These are phyloP conservation scores for Murraya paniculata DNA, from an alignment of 345 rosid genomes.

Conservation along the genomic window DNA sequence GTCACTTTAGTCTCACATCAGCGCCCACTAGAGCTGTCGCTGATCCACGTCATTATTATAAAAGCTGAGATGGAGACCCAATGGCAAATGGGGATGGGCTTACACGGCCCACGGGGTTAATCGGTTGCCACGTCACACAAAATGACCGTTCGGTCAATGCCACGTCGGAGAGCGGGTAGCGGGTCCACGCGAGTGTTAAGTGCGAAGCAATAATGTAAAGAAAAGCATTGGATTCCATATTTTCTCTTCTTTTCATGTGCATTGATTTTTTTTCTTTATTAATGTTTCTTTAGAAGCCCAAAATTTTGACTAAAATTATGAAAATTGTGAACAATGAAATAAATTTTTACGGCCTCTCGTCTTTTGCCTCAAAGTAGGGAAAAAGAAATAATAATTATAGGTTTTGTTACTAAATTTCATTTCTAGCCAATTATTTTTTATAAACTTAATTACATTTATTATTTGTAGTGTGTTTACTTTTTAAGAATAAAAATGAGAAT, in stretches of 20 bases:
- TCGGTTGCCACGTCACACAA: neutral
- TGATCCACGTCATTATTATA: neutral
- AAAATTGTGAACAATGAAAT: neutral
- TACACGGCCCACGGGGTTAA: neutral
- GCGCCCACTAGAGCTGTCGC: neutral
- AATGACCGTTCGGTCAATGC: neutral
- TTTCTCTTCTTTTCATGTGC: conserved; percentile 11
- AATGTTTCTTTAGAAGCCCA: neutral
- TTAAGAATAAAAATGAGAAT: too few relatives aligned
- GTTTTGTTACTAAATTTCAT: too few relatives aligned
- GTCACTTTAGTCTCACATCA: neutral
- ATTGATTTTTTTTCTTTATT: neutral
- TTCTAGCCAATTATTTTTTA: neutral
- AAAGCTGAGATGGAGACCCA: neutral
- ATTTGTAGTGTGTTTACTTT: too few relatives aligned
- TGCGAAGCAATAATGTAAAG: neutral
- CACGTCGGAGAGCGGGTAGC: neutral
- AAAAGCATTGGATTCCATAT: conserved; percentile 11
- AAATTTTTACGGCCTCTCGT: neutral
- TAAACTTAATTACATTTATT: too few relatives aligned
- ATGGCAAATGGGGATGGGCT: neutral
- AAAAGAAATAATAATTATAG: neutral
- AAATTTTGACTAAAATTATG: neutral
- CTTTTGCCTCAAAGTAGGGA: neutral
- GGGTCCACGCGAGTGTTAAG: neutral